Conservation (phyloP, 2,329 filamentous ascomycete species). For the Aspergillus neotritici region DNA sequence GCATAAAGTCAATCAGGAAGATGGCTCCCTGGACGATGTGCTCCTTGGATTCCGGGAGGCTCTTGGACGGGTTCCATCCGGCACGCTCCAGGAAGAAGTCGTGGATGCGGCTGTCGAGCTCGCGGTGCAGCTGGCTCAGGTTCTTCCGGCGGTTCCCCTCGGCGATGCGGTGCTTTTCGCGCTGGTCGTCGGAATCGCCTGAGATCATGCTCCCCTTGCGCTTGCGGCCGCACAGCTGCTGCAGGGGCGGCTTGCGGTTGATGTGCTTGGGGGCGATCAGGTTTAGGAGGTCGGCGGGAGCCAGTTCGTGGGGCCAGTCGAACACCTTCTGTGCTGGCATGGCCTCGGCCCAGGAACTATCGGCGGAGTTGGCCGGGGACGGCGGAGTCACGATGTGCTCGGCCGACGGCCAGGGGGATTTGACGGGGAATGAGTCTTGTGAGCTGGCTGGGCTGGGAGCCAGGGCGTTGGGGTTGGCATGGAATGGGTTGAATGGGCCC, state of each 20-base stretch:
- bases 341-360: constrained; percentile 33
- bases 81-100: constrained; percentile 36
- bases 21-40: constrained; percentile 37
- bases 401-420: constrained; percentile 24
- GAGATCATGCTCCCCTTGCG: constrained; percentile 32
- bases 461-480: constrained; percentile 19
- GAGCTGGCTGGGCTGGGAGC: constrained; percentile 29
- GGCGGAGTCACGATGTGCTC: constrained; percentile 31
- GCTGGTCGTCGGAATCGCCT: constrained; percentile 32
- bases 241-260: constrained; percentile 35
- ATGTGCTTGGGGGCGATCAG: constrained; percentile 33
- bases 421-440: constrained; percentile 32
- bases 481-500: constrained; percentile 34
- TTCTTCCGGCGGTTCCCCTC: constrained; percentile 39
- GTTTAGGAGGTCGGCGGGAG: constrained; percentile 28
- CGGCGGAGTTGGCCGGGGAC: constrained; percentile 35
- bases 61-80: constrained; percentile 38
- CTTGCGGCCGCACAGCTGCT: constrained; percentile 37
- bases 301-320: constrained; percentile 33
- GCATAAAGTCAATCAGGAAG: constrained; percentile 36
- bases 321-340: constrained; percentile 26
- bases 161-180: constrained; percentile 38
- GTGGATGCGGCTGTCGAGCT: constrained; percentile 34
- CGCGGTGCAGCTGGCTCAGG: constrained; percentile 35
- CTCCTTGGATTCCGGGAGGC: constrained; percentile 37